Base-by-base conservation (phyloP, 2,329 filamentous ascomycete species). In the Paraphaeosphaeria minitans region DNA sequence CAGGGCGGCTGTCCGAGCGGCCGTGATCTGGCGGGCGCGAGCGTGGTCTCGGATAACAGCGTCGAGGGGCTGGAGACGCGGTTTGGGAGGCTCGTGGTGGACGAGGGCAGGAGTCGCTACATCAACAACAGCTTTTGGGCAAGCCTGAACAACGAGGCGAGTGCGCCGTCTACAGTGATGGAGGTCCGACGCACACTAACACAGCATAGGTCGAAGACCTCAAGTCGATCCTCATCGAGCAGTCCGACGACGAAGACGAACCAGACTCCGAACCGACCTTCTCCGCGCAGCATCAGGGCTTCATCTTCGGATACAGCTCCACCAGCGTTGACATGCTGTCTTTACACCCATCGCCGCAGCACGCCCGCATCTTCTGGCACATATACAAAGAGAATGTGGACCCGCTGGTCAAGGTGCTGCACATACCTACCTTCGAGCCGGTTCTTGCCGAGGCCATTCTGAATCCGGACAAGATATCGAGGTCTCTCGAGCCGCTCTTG, bases 51-150 rank as follows among this genome's bases (percentile, higher is more conserved):
- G n/a, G 72, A 78, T 50, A 67, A 69, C 43, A 75, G 65, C 27
- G 66, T 75, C 0, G 70, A 76, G 43, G 73, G 74, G n/a, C 62
- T 78, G 24, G 79, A 83, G 67, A 84, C 78, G 46, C 81, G 86
- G 55, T 89, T 90, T 74, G 89, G 90, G 2, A 81, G 89, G 33
- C 75, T 93, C 53, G 88, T 93, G 0, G 78, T 92, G 37, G 88
- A 89, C 61, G 88, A 92, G 56, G 88, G 87, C 41, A 86, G 85
- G 59, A 87, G 86, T 56, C 81, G 89, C 71, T 93, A 93, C 71
- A 86, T 93, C 65, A 91, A 89, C 77, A 91, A 87, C 72, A 88
- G 85, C 7, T 91, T 93, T 68, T 92, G 89, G 89, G 86, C 89
- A 21, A 90, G 85, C 61, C 81, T 93, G 53, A 90, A 88, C 59